Base-by-base conservation (phyloP, 805 yeast genomes). In the Saccharomycopsis vini region DNA sequence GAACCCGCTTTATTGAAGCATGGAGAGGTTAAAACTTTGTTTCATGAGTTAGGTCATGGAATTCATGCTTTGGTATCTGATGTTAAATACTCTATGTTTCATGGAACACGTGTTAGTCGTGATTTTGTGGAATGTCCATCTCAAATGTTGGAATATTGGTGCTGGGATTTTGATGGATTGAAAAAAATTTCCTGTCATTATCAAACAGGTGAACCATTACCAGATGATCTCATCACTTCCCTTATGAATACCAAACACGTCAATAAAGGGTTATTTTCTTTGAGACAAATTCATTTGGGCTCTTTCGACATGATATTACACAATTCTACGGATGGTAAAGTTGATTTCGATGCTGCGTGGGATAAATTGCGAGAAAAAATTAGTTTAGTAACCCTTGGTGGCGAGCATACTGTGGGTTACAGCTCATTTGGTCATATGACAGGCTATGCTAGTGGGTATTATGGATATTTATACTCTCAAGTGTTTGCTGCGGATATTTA, bases 81-180 rank as follows among this genome's bases (percentile, higher is more conserved):
- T 49, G 80, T 89, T 26, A 67, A 64, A 46, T 77, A 72, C 51
- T 67, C 81, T 2, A 69, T 79, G 48, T 84, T 83, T 62, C 81
- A 77, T 56, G 94, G 95, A 16, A 79, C 89, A 23, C 66, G 72
- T 29, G 92, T 83, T 36, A 76, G 81, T 34, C 71, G 92, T 71
- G 95, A 86, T 62, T 85, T 86, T 62, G 95, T 86, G 38, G 95
- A 85, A 61, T 84, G 89, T 48, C 95, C 95, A 19, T 83, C 94
- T 1, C 95, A 86, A 64, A 75, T 86, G 79, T 67, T 85, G 53
- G 95, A 86, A 61, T 82, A 75, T 60, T 86, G 90, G 86, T 79
- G 87, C 31, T 86, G 95, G 95, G 72, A 78, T 43, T 69, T 69
- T 43, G 64, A 68, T 31, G 79, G 77, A 59, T 66, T 86, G 50